phyloP scores from a whole-genome alignment of 371 early-diverging fungal species.

The Mortierella sp. region DNA sequence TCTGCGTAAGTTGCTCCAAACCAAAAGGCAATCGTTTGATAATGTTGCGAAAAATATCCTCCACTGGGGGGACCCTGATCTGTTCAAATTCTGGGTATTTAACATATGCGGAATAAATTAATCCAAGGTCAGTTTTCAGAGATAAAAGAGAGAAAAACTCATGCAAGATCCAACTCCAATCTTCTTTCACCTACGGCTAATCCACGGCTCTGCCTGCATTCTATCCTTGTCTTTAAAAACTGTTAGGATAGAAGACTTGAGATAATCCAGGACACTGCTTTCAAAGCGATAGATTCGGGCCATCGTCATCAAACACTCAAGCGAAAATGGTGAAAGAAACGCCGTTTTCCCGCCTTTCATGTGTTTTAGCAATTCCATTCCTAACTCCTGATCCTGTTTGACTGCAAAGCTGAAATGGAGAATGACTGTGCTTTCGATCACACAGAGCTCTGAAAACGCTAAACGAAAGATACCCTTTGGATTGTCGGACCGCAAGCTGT shows the following conservation, averaged over 20 bases:
- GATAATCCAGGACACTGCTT: constrained; percentile 63
- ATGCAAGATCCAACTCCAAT: background rate
- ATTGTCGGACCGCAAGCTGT: constrained; percentile 32
- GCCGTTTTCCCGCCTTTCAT: constrained; percentile 58
- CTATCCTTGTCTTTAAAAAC: constrained; percentile 65
- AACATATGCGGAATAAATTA: background rate
- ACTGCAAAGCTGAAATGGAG: constrained; percentile 71
- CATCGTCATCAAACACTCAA: constrained; percentile 66
- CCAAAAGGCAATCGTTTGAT: constrained; percentile 64
- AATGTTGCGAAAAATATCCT: constrained; percentile 41
- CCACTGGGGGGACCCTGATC: constrained; percentile 28
- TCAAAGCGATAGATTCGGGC: constrained; percentile 70
- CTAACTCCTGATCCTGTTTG: constrained; percentile 72
- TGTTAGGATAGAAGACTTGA: constrained; percentile 58
- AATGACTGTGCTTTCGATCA: constrained; percentile 68
- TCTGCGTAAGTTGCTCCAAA: constrained; percentile 72
- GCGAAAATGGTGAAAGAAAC: constrained; percentile 60
- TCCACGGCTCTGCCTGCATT: constrained; percentile 61
- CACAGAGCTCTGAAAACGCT: constrained; percentile 47
- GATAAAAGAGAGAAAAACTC: too few relatives aligned
- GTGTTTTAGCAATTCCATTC: constrained; percentile 65
- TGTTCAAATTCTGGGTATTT: constrained; percentile 35
- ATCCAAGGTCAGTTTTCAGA: background rate
- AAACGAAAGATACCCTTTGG: constrained; percentile 34
- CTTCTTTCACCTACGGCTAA: constrained; percentile 50